Conservation (phyloP, 2,329 filamentous ascomycete genomes). For the Fusarium equiseti region DNA sequence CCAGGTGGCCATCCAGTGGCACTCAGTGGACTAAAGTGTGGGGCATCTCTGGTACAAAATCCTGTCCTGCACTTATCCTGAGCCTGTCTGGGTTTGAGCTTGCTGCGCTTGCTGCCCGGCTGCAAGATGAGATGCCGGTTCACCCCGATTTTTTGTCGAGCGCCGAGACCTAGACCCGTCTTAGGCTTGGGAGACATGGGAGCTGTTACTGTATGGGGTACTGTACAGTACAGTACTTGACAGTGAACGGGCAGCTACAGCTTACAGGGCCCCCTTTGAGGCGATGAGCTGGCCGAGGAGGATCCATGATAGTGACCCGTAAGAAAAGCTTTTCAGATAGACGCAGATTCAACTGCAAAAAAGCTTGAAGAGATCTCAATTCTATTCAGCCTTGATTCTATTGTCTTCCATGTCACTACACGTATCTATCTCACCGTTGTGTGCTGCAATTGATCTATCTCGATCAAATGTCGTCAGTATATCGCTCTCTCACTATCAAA, state of each 20-base stretch:
- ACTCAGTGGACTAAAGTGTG: slow-evolving; percentile 33
- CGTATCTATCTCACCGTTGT: not conserved
- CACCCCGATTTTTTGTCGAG: slow-evolving; percentile 52
- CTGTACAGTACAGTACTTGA: slow-evolving; percentile 19
- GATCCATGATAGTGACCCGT: slow-evolving; percentile 23
- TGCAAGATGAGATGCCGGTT: slow-evolving; percentile 52
- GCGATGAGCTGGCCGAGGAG: slow-evolving; percentile 28
- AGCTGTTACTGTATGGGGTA: slow-evolving; percentile 38
- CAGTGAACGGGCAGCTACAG: not conserved
- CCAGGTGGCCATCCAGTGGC: slow-evolving; percentile 40
- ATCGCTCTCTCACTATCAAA: slow-evolving; percentile 6
- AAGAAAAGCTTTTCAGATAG: slow-evolving; percentile 24
- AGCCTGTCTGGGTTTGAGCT: slow-evolving; percentile 20
- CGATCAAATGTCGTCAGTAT: slow-evolving; percentile 30
- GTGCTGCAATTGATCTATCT: slow-evolving; percentile 23
- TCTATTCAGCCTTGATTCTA: not conserved
- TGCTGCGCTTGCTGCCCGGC: slow-evolving; percentile 41
- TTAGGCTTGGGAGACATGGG: slow-evolving; percentile 32
- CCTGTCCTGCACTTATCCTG: slow-evolving; percentile 29
- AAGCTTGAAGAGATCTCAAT: not conserved
- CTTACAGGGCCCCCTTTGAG: not conserved
- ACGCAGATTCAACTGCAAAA: not conserved
- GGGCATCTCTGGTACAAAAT: slow-evolving; percentile 33
- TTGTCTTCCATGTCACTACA: not conserved
- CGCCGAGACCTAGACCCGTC: slow-evolving; percentile 49